Evolutionary conservation across 2,329 filamentous ascomycete genomes (phyloP).

Genomic region (Fusarium odoratissimum): DNA sequence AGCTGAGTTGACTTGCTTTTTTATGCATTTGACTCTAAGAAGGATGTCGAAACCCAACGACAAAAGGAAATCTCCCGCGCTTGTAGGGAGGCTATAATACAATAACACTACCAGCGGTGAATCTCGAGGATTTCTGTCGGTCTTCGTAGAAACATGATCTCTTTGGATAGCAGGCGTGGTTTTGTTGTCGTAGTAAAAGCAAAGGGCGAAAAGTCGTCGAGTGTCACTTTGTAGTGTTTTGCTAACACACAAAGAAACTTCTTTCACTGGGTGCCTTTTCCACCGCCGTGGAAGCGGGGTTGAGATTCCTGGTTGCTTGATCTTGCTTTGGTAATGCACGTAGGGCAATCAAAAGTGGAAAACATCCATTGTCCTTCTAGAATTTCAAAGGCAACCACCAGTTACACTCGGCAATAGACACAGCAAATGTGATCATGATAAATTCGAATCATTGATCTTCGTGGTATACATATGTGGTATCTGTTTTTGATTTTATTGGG

Average conservation of each 20-base stretch:
- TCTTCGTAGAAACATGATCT: fast-evolving
- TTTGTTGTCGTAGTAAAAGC: fast-evolving
- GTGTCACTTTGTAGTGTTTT: neutral
- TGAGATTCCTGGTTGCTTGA: fast-evolving
- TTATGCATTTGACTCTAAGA: fast-evolving
- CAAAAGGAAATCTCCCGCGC: neutral
- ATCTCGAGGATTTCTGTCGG: fast-evolving
- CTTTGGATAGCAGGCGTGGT: fast-evolving
- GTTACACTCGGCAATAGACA: neutral
- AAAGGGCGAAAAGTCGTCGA: neutral
- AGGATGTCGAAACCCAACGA: neutral
- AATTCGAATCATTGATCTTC: fast-evolving
- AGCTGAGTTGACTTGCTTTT: fast-evolving
- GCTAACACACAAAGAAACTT: neutral
- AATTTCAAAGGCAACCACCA: neutral
- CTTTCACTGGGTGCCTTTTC: neutral
- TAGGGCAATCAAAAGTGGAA: neutral
- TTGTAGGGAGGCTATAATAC: too few species aligned
- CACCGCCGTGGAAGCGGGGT: neutral
- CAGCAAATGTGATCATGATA: neutral
- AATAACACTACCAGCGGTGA: too few species aligned
- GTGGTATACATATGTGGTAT: fast-evolving
- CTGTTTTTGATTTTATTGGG: fast-evolving
- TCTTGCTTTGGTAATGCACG: neutral
- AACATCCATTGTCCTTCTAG: neutral